A percentile compares a stretch with the other conserved stretches of the same genome.
These are phyloP conservation scores for Yarrowia bubula DNA, from an alignment of 805 yeast genomes.

Conservation along the genomic window DNA sequence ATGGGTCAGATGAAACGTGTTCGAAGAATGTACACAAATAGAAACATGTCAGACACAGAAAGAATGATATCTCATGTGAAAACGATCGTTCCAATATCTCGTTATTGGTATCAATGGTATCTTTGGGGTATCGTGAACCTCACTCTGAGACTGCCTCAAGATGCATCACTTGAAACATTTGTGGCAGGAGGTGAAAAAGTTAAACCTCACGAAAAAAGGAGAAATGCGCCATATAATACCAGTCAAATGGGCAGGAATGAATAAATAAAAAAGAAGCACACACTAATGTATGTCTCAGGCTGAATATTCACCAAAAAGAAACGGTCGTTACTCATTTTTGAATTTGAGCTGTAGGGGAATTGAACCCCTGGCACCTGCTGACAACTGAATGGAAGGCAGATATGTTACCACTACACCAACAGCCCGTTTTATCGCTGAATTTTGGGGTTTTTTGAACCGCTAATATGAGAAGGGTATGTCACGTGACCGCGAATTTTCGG, in stretches of 20 bases:
- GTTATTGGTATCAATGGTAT: too few relatives aligned
- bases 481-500: not conserved
- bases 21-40: not conserved
- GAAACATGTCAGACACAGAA: not conserved
- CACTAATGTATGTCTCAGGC: too few relatives aligned
- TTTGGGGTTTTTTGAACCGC: not conserved
- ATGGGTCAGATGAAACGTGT: not conserved
- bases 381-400: constrained; percentile 2
- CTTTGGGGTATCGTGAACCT: too few relatives aligned
- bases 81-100: too few relatives aligned
- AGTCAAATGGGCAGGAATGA: too few relatives aligned
- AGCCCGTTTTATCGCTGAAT: not conserved
- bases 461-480: not conserved
- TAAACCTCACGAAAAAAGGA: too few relatives aligned
- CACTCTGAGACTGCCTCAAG: too few relatives aligned
- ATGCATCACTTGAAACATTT: too few relatives aligned
- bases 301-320: not conserved
- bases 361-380: constrained; percentile 7
- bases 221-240: too few relatives aligned
- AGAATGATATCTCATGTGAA: too few relatives aligned
- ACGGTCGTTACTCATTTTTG: not conserved
- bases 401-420: constrained; percentile 6
- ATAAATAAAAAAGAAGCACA: not conserved
- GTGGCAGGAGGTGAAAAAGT: too few relatives aligned
- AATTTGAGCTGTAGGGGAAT: constrained; percentile 1